Percentiles rank a stretch among this genome's conserved stretches.
Evolutionary conservation across 1,284 basidiomycete genomes (phyloP).

Genomic region (Waitea zeae): DNA sequence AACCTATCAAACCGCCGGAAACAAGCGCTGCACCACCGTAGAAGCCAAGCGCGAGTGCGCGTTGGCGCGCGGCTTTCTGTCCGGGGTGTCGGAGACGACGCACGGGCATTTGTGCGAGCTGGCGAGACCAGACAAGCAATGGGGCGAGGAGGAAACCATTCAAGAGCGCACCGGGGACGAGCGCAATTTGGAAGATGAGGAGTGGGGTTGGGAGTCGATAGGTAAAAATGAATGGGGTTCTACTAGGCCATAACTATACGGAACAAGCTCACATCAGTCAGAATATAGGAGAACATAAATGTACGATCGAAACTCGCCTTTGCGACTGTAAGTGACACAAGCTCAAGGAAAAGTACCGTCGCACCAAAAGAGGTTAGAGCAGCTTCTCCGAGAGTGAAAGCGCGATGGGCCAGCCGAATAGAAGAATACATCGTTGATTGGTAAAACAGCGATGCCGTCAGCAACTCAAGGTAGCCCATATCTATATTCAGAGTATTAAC

Average conservation of each 20-base stretch:
- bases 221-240: conserved; percentile 81
- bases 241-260: conserved; percentile 56
- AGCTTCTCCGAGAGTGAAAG: conserved; percentile 91
- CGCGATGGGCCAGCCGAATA: conserved; percentile 78
- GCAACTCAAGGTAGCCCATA: conserved; percentile 64
- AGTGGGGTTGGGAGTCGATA: conserved; percentile 89
- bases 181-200: conserved; percentile 82
- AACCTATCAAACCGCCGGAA: conserved; percentile 74
- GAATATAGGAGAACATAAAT: not conserved
- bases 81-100: conserved; percentile 48
- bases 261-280: not conserved
- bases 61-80: conserved; percentile 45
- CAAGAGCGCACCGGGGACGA: conserved; percentile 85
- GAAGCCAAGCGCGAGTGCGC: conserved; percentile 74
- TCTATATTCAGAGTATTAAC: conserved; percentile 31
- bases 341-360: conserved; percentile 76
- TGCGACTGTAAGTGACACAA: conserved; percentile 66
- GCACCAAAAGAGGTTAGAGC: conserved; percentile 79
- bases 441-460: conserved; percentile 67
- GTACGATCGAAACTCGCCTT: conserved; percentile 20
- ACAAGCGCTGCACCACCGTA: conserved; percentile 68
- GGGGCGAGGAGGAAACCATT: conserved; percentile 92
- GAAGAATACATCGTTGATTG: conserved; percentile 86
- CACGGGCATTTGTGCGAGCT: conserved; percentile 82
- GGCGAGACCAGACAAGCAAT: conserved; percentile 80